Evolutionary conservation across 805 yeast species (phyloP).

Genomic region (Lipomyces spencermartinsiae): DNA sequence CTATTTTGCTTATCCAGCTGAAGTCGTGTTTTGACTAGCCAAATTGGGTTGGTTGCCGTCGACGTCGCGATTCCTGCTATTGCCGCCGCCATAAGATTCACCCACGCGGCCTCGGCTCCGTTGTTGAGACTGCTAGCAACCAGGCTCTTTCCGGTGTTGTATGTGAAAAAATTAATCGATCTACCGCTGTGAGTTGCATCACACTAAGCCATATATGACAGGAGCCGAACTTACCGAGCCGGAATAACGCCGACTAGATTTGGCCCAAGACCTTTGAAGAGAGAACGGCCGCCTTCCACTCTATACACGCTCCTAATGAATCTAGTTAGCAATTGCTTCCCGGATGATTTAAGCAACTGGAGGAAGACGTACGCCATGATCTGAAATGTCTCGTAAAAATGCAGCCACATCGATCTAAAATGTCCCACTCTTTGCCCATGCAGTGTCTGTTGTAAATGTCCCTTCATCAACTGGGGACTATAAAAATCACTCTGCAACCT

Average conservation of each 20-base stretch:
- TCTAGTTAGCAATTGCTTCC: background rate
- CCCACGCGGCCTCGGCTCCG: slow-evolving; percentile 80
- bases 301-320: slow-evolving; percentile 60
- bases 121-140: slow-evolving; percentile 69
- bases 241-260: slow-evolving; percentile 97
- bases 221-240: slow-evolving; percentile 53
- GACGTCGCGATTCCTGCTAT: slow-evolving; percentile 93
- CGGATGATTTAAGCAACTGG: background rate
- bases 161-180: slow-evolving; percentile 93
- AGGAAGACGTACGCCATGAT: slow-evolving; percentile 53
- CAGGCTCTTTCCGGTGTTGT: slow-evolving; percentile 88
- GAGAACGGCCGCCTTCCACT: slow-evolving; percentile 81
- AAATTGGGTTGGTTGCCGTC: slow-evolving; percentile 96
- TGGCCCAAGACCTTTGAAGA: slow-evolving; percentile 96
- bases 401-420: slow-evolving; percentile 61
- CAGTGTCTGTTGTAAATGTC: slow-evolving; percentile 23
- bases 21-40: slow-evolving; percentile 93
- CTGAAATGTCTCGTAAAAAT: slow-evolving; percentile 80
- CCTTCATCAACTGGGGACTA: slow-evolving; percentile 29
- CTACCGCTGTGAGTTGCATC: slow-evolving; percentile 45
- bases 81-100: slow-evolving; percentile 85
- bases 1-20: slow-evolving; percentile 77
- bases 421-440: slow-evolving; percentile 36
- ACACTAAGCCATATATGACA: background rate
- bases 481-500: slow-evolving; percentile 90